These are phyloP conservation scores for Penicillium sp. DNA, from an alignment of 2,329 filamentous ascomycete genomes.

Conservation along the genomic window DNA sequence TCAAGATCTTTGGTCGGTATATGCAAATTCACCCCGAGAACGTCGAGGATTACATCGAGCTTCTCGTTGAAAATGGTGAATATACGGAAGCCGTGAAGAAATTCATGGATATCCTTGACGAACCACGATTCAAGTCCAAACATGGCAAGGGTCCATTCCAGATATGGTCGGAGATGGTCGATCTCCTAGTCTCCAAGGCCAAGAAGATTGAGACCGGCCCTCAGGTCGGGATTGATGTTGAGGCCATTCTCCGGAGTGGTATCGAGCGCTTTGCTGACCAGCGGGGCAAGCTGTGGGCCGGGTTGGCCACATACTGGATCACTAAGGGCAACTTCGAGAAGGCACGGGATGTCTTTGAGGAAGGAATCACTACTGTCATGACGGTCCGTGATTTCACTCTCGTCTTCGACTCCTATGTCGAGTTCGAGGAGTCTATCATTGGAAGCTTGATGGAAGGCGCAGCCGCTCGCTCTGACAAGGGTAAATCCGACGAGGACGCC, in stretches of 20 bases:
- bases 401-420: conserved; percentile 92
- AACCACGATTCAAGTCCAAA: conserved; percentile 85
- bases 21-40: conserved; percentile 97
- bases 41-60: conserved; percentile 89
- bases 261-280: conserved; percentile 90
- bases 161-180: conserved; percentile 96
- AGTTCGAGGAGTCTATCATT: conserved; percentile 96
- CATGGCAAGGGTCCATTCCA: conserved; percentile 93
- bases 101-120: conserved; percentile 90
- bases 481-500: conserved; percentile 72
- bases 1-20: conserved; percentile 92
- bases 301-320: conserved; percentile 94
- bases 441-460: conserved; percentile 87
- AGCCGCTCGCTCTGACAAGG: conserved; percentile 73
- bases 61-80: conserved; percentile 74
- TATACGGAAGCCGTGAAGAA: conserved; percentile 89
- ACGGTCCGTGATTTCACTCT: conserved; percentile 96
- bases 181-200: conserved; percentile 86
- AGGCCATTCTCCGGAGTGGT: conserved; percentile 87
- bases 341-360: conserved; percentile 89
- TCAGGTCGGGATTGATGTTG: conserved; percentile 81
- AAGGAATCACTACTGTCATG: conserved; percentile 97
- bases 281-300: conserved; percentile 90
- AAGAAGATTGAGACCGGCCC: conserved; percentile 77
- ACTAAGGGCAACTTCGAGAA: conserved; percentile 88